These are phyloP conservation scores for Dentiscutata heterogama DNA, from an alignment of 371 early-diverging fungal species.

Conservation along the genomic window DNA sequence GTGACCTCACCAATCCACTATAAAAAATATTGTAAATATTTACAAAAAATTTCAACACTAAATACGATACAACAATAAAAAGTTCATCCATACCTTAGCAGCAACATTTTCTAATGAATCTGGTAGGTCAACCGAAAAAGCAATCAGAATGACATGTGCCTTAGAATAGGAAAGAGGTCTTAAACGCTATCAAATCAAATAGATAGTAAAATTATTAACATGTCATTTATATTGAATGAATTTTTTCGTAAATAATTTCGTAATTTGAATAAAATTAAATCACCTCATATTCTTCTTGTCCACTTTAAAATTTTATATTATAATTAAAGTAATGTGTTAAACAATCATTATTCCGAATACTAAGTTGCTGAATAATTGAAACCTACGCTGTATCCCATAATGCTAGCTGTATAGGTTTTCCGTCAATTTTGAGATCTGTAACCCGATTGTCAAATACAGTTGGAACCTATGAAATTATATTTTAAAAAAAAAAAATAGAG, in stretches of 20 bases:
- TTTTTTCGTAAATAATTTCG: too few relatives aligned
- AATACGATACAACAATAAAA: not conserved
- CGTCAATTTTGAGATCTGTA: conserved; percentile 70
- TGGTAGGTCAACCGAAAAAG: conserved; percentile 86
- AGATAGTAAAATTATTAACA: not conserved
- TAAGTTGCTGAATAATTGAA: not conserved
- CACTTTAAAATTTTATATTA: conserved; percentile 53
- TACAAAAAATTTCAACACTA: too few relatives aligned
- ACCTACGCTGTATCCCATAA: conserved; percentile 81
- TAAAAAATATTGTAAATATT: conserved; percentile 21
- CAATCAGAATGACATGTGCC: conserved; percentile 90
- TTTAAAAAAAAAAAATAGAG: too few relatives aligned
- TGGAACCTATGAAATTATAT: conserved; percentile 64
- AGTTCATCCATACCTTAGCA: conserved; percentile 62
- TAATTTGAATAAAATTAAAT: too few relatives aligned
- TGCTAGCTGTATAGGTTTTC: conserved; percentile 66
- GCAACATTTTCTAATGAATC: conserved; percentile 90
- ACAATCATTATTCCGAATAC: not conserved
- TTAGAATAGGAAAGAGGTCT: conserved; percentile 94
- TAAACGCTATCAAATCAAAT: conserved; percentile 78
- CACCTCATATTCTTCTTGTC: conserved; percentile 90
- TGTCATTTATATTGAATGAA: not conserved
- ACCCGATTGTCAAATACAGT: conserved; percentile 80
- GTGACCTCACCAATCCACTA: conserved; percentile 84
- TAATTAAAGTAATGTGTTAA: conserved; percentile 17